A percentile compares a stretch with the other conserved stretches of the same genome.
Evolutionary conservation across 2,329 filamentous ascomycete genomes (phyloP).

Genomic region (Diaporthe citriasiana): DNA sequence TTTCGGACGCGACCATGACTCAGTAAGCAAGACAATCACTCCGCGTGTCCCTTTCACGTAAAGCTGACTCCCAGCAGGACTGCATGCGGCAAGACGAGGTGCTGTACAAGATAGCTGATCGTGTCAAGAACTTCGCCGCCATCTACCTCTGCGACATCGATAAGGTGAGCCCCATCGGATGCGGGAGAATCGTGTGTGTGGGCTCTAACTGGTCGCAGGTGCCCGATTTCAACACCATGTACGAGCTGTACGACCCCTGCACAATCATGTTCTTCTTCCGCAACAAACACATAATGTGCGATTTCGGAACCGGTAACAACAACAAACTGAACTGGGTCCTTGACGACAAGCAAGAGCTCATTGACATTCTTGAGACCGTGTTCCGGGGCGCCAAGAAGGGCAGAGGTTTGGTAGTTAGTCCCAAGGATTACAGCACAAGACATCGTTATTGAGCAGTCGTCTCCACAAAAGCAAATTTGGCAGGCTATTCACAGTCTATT

Average conservation of each 20-base stretch:
- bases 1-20: constrained; percentile 82
- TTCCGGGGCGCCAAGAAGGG: constrained; percentile 99
- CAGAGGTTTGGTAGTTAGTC: constrained; percentile 93
- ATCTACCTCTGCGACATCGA: constrained; percentile 96
- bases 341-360: constrained; percentile 98
- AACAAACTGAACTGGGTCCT: constrained; percentile 98
- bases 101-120: constrained; percentile 92
- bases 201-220: constrained; percentile 63
- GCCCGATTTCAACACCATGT: constrained; percentile 96
- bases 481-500: too few species aligned
- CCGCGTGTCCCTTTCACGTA: too few species aligned
- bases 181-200: background rate
- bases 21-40: constrained; percentile 1
- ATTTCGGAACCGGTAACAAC: constrained; percentile 98
- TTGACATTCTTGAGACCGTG: constrained; percentile 98
- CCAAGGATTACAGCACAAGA: constrained; percentile 82
- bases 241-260: constrained; percentile 80
- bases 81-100: constrained; percentile 87
- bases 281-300: constrained; percentile 99
- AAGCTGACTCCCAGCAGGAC: constrained; percentile 71
- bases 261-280: constrained; percentile 95
- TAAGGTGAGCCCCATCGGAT: constrained; percentile 27
- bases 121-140: constrained; percentile 92
- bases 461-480: rapidly evolving
- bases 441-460: constrained; percentile 70